Percentiles rank a stretch among this genome's conserved stretches.
These are phyloP conservation scores for Monilinia laxa DNA, from an alignment of 2,329 filamentous ascomycete species.

Conservation along the genomic window DNA sequence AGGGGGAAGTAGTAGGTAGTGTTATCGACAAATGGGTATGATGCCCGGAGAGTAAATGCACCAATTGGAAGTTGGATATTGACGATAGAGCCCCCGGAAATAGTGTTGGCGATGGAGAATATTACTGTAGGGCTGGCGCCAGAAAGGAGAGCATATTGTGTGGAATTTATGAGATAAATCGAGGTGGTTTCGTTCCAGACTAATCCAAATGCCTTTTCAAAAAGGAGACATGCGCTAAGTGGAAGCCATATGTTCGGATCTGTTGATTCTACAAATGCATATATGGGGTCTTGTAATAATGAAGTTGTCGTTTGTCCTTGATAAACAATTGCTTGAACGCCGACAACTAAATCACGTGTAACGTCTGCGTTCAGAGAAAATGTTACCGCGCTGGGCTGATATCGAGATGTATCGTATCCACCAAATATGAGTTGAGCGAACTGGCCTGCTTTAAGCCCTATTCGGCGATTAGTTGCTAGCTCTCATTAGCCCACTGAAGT, in stretches of 20 bases:
- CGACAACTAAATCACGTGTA: constrained; percentile 43
- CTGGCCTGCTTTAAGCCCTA: constrained; percentile 35
- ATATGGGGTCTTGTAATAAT: constrained; percentile 21
- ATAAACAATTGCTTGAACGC: constrained; percentile 40
- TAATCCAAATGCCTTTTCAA: constrained; percentile 42
- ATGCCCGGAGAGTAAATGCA: constrained; percentile 43
- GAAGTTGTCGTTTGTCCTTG: background rate
- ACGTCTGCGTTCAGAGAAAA: constrained; percentile 44
- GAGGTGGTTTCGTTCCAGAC: constrained; percentile 41
- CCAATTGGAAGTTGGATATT: constrained; percentile 43
- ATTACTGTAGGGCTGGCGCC: constrained; percentile 41
- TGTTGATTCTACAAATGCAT: constrained; percentile 43
- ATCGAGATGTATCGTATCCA: constrained; percentile 44
- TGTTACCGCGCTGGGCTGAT: constrained; percentile 41
- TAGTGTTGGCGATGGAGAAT: constrained; percentile 40
- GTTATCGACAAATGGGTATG: constrained; percentile 39
- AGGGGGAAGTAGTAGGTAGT: constrained; percentile 44
- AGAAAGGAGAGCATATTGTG: constrained; percentile 31
- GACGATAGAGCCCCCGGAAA: constrained; percentile 35
- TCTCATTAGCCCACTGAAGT: background rate
- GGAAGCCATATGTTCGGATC: constrained; percentile 45
- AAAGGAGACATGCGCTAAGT: constrained; percentile 39
- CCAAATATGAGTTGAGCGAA: constrained; percentile 44
- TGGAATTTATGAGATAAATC: constrained; percentile 42
- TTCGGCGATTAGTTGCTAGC: background rate